Conservation (phyloP, 257 asterid genomes). For the Misopates orontium region DNA sequence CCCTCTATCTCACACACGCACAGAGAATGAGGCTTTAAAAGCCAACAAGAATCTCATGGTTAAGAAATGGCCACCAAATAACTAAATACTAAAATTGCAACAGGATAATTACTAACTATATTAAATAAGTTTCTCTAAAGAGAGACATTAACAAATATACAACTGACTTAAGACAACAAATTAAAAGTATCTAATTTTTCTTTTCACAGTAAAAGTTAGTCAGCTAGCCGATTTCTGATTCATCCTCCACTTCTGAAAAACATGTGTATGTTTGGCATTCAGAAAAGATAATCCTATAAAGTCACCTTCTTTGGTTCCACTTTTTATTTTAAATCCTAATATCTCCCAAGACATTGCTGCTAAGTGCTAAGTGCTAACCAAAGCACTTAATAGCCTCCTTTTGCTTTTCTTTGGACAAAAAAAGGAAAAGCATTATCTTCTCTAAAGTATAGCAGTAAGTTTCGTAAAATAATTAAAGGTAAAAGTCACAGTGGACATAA, state of each 20-base stretch:
- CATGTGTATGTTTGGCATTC: not conserved
- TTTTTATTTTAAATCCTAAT: slow-evolving; percentile 21
- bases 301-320: slow-evolving; percentile 29
- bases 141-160: not conserved
- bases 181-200: not conserved
- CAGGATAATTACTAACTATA: not conserved
- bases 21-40: not conserved
- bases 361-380: too few relatives aligned
- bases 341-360: slow-evolving; percentile 9
- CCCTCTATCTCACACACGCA: not conserved
- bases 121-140: not conserved
- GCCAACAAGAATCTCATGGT: not conserved
- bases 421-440: slow-evolving; percentile 33
- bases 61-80: not conserved
- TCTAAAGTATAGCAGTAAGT: slow-evolving; percentile 16
- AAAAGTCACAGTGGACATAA: slow-evolving; percentile 9
- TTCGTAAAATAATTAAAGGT: not conserved
- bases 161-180: not conserved
- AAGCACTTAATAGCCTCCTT: slow-evolving; percentile 10
- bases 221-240: not conserved
- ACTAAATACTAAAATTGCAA: not conserved
- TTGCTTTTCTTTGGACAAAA: slow-evolving; percentile 2
- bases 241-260: slow-evolving; percentile 11
- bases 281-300: slow-evolving; percentile 12
- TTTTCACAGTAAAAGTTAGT: not conserved